Evolutionary conservation across 1,284 basidiomycete genomes (phyloP).

Genomic region (Ceratobasidium sp.): DNA sequence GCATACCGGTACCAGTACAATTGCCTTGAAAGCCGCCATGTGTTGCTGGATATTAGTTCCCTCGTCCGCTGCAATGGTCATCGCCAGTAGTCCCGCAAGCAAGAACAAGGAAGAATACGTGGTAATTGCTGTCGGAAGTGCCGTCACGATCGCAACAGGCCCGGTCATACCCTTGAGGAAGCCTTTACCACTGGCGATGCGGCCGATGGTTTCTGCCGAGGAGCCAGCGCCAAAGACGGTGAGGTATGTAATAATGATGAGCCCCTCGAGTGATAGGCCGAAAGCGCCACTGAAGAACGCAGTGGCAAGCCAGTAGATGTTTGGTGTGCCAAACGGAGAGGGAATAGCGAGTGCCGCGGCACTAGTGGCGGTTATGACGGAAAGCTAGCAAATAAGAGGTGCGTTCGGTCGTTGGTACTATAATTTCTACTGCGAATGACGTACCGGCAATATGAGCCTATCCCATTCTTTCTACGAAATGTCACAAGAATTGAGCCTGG

Average conservation of each 20-base stretch:
- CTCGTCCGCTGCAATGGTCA: slow-evolving; percentile 39
- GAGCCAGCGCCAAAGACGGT: slow-evolving; percentile 41
- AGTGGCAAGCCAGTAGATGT: slow-evolving; percentile 33
- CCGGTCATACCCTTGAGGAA: slow-evolving; percentile 29
- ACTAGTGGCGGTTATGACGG: slow-evolving; percentile 40
- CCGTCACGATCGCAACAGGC: slow-evolving; percentile 38
- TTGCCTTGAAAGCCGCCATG: slow-evolving; percentile 10
- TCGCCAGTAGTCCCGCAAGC: slow-evolving; percentile 32
- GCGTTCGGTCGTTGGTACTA: neutral
- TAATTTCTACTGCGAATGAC: neutral
- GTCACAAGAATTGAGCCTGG: no score
- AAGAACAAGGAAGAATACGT: slow-evolving; percentile 41
- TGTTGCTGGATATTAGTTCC: slow-evolving; percentile 14
- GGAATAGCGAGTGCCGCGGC: slow-evolving; percentile 44
- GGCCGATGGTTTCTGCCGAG: slow-evolving; percentile 34
- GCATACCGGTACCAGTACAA: slow-evolving; percentile 33
- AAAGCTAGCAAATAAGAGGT: neutral
- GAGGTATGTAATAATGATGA: slow-evolving; percentile 41
- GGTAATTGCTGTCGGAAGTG: slow-evolving; percentile 38
- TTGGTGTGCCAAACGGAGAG: slow-evolving; percentile 36
- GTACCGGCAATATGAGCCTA: slow-evolving; percentile 30
- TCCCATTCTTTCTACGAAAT: slow-evolving; percentile 25
- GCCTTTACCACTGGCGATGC: slow-evolving; percentile 35
- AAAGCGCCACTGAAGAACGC: slow-evolving; percentile 36
- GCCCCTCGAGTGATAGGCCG: slow-evolving; percentile 43